Conservation (phyloP, 148 eudicot species). For the Rhododendron vialii region DNA sequence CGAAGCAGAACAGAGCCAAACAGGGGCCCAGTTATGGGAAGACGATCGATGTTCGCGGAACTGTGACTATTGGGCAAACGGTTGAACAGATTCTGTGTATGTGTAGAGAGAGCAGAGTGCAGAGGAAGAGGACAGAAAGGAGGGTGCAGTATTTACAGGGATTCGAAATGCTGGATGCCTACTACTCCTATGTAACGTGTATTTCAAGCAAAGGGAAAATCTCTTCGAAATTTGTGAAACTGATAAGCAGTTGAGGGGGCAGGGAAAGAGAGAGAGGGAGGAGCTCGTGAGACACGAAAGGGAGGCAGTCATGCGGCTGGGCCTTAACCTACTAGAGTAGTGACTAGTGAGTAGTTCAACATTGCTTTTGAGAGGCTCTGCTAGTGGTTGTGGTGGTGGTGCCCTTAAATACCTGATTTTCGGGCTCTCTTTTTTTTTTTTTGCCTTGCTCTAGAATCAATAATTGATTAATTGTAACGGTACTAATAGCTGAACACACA, state of each 20-base stretch:
- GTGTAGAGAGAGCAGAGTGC: not conserved
- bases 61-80: not conserved
- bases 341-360: constrained; percentile 2
- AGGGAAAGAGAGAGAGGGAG: not conserved
- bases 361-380: not conserved
- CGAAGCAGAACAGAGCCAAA: not conserved
- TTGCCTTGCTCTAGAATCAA: too few relatives aligned
- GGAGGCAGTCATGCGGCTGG: constrained; percentile 12
- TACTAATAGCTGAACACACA: too few relatives aligned
- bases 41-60: not conserved
- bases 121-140: not conserved
- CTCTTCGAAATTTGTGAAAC: constrained; percentile 11
- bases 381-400: not conserved
- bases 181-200: constrained; percentile 6
- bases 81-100: not conserved
- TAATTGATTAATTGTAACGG: too few relatives aligned
- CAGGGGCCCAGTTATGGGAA: not conserved
- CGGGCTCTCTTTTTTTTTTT: not conserved
- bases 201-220: constrained; percentile 12
- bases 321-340: too few relatives aligned
- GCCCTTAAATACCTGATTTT: constrained; percentile 26
- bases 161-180: not conserved
- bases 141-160: not conserved
- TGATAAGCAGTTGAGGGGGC: not conserved
- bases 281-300: not conserved